A percentile compares a stretch with the other conserved stretches of the same genome.
Conservation (phyloP, 306 rosid genomes). For the Cucurbita maxima region DNA sequence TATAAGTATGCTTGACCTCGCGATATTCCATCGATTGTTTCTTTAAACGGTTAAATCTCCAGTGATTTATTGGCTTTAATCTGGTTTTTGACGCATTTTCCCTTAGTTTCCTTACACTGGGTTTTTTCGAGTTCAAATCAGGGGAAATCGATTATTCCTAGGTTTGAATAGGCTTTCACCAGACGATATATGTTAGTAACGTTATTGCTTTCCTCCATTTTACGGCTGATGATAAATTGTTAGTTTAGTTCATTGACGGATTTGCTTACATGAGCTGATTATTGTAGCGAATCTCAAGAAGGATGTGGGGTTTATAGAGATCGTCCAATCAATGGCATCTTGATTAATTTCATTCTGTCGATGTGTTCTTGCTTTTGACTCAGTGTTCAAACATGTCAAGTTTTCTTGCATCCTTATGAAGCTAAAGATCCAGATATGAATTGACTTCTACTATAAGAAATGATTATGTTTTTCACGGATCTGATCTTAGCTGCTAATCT, state of each 20-base stretch:
- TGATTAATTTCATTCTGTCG: not conserved
- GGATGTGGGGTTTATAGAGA: not conserved
- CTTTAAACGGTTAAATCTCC: not conserved
- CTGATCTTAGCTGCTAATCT: not conserved
- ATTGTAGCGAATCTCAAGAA: not conserved
- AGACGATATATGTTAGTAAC: not conserved
- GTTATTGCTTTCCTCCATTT: not conserved
- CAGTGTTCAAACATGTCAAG: not conserved
- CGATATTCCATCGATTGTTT: not conserved
- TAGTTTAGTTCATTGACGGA: not conserved
- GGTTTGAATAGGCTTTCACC: not conserved
- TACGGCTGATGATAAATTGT: not conserved
- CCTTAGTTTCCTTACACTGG: too few species aligned
- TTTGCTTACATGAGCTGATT: not conserved
- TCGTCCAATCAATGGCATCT: not conserved
- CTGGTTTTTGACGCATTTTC: too few species aligned
- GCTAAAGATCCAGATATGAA: not conserved
- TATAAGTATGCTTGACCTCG: not conserved
- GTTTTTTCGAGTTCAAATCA: not conserved
- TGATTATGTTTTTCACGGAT: not conserved
- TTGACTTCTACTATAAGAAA: too few species aligned
- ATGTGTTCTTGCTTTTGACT: not conserved
- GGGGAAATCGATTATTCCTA: not conserved
- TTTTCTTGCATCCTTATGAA: not conserved
- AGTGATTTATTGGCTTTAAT: not conserved